Evolutionary conservation across 306 rosid species (phyloP).

Genomic region (Pyrus pyrifolia): DNA sequence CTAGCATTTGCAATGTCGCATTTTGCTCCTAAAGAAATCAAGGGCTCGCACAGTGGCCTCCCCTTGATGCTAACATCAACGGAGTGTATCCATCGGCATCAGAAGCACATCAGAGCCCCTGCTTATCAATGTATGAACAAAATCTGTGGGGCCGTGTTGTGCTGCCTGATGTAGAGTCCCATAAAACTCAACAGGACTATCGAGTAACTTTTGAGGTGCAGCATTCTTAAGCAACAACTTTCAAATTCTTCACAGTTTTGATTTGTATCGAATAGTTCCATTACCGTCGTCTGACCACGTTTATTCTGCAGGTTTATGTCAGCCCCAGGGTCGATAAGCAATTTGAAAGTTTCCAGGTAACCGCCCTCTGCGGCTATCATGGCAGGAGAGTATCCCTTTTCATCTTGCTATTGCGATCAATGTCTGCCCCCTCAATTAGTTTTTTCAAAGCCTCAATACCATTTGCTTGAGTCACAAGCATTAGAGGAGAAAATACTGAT

Average conservation of each 20-base stretch:
- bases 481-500: slow-evolving; percentile 32
- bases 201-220: no score
- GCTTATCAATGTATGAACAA: slow-evolving; percentile 18
- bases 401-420: slow-evolving; percentile 42
- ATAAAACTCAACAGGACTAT: no score
- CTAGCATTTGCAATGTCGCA: no score
- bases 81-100: slow-evolving; percentile 44
- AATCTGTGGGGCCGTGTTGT: slow-evolving; percentile 25
- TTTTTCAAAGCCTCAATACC: slow-evolving; percentile 39
- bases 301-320: no score
- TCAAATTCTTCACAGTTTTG: no score
- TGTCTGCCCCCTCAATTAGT: slow-evolving; percentile 21
- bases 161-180: slow-evolving; percentile 44
- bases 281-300: no score
- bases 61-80: not conserved
- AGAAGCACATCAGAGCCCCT: slow-evolving; percentile 31
- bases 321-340: no score
- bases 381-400: slow-evolving; percentile 49
- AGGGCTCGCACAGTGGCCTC: no score
- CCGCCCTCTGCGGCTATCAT: slow-evolving; percentile 19
- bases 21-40: no score
- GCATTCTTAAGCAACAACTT: no score
- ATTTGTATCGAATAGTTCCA: no score
- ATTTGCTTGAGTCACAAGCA: slow-evolving; percentile 32
- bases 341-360: no score